A percentile compares a stretch with the other conserved stretches of the same genome.
phyloP scores from a whole-genome alignment of 1,139 yeast species.

The Magnusiomyces suaveolens region DNA sequence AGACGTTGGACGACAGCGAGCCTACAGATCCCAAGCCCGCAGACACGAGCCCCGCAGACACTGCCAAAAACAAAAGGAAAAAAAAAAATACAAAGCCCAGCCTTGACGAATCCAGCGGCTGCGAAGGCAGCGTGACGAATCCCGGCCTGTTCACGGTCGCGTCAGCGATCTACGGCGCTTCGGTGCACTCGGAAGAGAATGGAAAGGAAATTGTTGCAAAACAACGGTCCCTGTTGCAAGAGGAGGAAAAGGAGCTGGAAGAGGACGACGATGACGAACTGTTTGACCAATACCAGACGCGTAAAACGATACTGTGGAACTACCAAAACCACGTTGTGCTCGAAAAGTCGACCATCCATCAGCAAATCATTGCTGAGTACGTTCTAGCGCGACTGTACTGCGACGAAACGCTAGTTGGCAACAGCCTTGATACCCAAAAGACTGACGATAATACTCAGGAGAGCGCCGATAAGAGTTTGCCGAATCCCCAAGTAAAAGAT shows the following conservation, averaged over 20 bases:
- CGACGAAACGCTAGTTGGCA: not conserved
- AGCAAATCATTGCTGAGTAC: slow-evolving; percentile 7
- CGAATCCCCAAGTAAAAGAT: not conserved
- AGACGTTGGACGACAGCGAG: not conserved
- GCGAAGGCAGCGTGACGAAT: not conserved
- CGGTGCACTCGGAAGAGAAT: slow-evolving; percentile 1
- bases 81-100: not conserved
- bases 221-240: not conserved
- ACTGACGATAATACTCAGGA: not conserved
- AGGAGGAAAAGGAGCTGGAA: not conserved
- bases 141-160: slow-evolving; percentile 6
- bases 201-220: not conserved
- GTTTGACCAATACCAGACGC: not conserved
- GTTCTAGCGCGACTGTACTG: slow-evolving; percentile 7
- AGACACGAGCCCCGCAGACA: not conserved
- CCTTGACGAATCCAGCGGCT: not conserved
- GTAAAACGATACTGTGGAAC: not conserved
- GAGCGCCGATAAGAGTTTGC: not conserved
- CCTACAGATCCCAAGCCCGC: not conserved
- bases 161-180: slow-evolving; percentile 5
- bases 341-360: not conserved
- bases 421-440: not conserved
- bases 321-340: not conserved
- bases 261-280: not conserved
- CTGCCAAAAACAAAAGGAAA: too few relatives aligned